Base-by-base conservation (phyloP, 1,284 basidiomycete species). In the Ustilago nuda region DNA sequence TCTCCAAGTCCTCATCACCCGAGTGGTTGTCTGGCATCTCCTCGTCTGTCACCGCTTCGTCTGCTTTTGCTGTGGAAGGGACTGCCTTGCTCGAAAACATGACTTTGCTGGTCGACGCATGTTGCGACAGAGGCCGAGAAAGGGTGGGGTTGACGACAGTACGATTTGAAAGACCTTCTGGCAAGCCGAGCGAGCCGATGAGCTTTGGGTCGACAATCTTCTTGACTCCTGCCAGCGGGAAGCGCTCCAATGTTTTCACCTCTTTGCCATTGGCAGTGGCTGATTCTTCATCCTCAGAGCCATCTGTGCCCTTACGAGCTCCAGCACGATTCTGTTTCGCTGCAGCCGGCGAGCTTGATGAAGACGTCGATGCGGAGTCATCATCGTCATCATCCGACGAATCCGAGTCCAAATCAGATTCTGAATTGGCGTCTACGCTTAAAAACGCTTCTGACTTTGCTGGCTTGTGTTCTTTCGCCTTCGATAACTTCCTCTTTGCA, bases 171-270 rank as follows among this genome's bases (percentile, higher is more conserved):
- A 84, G 59, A 35, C 78, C 82, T 46, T 75, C 57, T 0, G 84
- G 81, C 4, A 84, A 61, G 39, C 83, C 83, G 23, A 83, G 82
- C 11, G 70, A 66, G 36, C 77, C 61, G 30, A 85, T 79, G 27
- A 74, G 57, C 15, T 70, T 66, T 4, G 68, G 61, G 51, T 80
- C 76, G 8, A 70, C 63, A 17, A 66, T 67, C n/a, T 66, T 63
- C 55, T 70, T 72, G 54, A 72, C 66, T 15, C 75, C 75, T 8
- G 75, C 75, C 11, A 66, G 37, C 3, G 75, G 75, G 36, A 77
- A 77, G 0, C 61, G 54, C 45, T 64, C 61, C 13, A 77, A 56
- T 15, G 66, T 67, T n/a, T 56, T 63, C 15, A 59, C 48, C 41
- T 76, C 64, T 3, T 61, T 59, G 33, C 19, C 32, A 8, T 52